Evolutionary conservation across 1,284 basidiomycete genomes (phyloP).

Genomic region (Xerocomus nothofagi): DNA sequence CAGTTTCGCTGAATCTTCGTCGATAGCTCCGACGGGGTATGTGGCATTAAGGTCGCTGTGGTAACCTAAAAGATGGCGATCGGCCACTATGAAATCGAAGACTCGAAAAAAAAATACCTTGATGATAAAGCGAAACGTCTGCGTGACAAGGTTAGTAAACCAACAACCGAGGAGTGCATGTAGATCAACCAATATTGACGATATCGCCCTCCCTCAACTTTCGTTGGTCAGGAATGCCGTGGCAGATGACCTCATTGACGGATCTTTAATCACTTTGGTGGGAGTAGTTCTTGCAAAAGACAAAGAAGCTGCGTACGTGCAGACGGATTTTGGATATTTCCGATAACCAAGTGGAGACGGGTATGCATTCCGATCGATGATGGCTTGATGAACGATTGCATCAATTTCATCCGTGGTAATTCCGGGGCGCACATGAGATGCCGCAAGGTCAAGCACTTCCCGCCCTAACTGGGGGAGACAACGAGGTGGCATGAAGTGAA

Average conservation of each 20-base stretch:
- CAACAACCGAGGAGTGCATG: background rate
- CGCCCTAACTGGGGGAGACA: constrained; percentile 65
- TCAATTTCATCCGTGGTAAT: constrained; percentile 96
- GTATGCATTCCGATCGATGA: constrained; percentile 89
- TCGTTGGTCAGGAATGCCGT: constrained; percentile 91
- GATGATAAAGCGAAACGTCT: constrained; percentile 70
- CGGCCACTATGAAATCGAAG: background rate
- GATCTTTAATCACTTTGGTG: constrained; percentile 49
- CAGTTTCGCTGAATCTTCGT: constrained; percentile 79
- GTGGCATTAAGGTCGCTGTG: constrained; percentile 92
- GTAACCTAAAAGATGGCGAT: constrained; percentile 53
- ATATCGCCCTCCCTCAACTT: constrained; percentile 91
- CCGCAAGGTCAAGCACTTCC: constrained; percentile 91
- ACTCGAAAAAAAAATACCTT: constrained; percentile 45
- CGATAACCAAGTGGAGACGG: constrained; percentile 95
- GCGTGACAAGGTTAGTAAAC: constrained; percentile 13
- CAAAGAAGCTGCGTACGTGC: constrained; percentile 64
- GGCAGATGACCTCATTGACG: constrained; percentile 96
- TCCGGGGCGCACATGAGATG: constrained; percentile 82
- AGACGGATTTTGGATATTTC: constrained; percentile 93
- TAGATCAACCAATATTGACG: constrained; percentile 74
- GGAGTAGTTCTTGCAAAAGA: constrained; percentile 1
- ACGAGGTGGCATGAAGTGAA: constrained; percentile 8
- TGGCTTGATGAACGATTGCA: constrained; percentile 92
- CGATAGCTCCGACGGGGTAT: constrained; percentile 86